phyloP scores from a whole-genome alignment of 441 rosid genomes.

The Dalechampia spathulata region DNA sequence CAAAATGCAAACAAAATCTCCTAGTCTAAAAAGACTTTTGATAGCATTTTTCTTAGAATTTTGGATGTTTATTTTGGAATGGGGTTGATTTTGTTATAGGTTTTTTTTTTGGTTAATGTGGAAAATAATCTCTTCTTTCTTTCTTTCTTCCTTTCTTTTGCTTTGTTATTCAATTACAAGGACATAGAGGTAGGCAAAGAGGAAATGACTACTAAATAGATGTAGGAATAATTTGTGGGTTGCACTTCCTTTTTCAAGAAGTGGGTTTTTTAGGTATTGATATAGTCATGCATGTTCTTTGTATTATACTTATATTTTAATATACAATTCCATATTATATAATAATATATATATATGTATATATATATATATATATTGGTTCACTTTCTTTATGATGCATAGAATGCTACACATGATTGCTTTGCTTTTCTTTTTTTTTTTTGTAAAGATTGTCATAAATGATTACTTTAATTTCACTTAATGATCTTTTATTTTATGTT shows the following conservation, averaged over 20 bases:
- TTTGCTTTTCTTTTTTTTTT: background rate
- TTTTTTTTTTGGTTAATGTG: conserved; percentile 14
- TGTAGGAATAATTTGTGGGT: conserved; percentile 20
- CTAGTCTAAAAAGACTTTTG: background rate
- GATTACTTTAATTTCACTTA: background rate
- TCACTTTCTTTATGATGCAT: too few relatives aligned
- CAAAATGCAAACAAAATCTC: conserved; percentile 1
- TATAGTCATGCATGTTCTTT: conserved; percentile 15
- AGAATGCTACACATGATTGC: too few relatives aligned
- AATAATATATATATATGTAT: too few relatives aligned
- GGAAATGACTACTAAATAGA: conserved; percentile 15
- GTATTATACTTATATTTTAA: background rate
- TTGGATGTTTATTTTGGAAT: conserved; percentile 7
- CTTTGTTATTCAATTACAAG: too few relatives aligned
- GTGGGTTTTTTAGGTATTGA: conserved; percentile 2
- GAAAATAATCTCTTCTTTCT: conserved; percentile 8
- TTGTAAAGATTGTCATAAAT: too few relatives aligned
- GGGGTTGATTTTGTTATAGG: conserved; percentile 18
- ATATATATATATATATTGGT: too few relatives aligned
- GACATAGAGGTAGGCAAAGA: conserved; percentile 14
- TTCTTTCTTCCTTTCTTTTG: too few relatives aligned
- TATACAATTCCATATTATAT: conserved; percentile 10
- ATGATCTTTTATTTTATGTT: background rate
- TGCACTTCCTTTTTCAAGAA: conserved; percentile 27
- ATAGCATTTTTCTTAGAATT: background rate